Percentiles rank a stretch among this genome's conserved stretches.
Conservation (phyloP, 805 yeast species). For the Kuraishia ogatae region DNA sequence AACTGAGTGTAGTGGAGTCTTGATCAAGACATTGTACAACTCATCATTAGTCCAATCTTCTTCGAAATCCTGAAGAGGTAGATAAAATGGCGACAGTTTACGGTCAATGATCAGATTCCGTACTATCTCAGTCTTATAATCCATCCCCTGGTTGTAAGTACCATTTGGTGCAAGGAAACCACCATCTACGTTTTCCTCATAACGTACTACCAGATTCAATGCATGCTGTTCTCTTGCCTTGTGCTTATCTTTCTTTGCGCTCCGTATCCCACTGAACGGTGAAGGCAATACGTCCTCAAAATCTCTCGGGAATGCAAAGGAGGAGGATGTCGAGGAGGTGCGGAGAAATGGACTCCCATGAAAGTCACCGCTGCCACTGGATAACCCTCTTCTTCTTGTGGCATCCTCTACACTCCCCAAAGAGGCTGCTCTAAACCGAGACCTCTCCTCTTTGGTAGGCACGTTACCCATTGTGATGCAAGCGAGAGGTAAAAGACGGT, state of each 20-base stretch:
- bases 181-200: constrained; percentile 79
- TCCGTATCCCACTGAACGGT: constrained; percentile 3
- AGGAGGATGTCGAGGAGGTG: constrained; percentile 4
- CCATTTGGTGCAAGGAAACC: constrained; percentile 92
- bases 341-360: not conserved
- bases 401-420: not conserved
- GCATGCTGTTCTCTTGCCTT: constrained; percentile 44
- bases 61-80: constrained; percentile 79
- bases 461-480: constrained; percentile 34
- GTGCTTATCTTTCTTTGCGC: constrained; percentile 35
- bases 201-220: constrained; percentile 47
- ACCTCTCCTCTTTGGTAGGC: constrained; percentile 32
- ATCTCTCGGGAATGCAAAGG: constrained; percentile 10
- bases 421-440: constrained; percentile 5
- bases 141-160: constrained; percentile 68
- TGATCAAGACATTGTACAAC: constrained; percentile 41
- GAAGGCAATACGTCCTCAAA: constrained; percentile 3
- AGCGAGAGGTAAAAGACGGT: not conserved
- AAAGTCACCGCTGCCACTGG: not conserved
- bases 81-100: constrained; percentile 79
- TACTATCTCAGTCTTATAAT: constrained; percentile 69
- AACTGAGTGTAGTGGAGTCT: constrained; percentile 48
- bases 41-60: constrained; percentile 65
- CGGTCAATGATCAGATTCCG: constrained; percentile 60
- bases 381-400: constrained; percentile 6